Evolutionary conservation across 192 early-diverging fungal species (phyloP).

Genomic region (Umbelopsis sp.): DNA sequence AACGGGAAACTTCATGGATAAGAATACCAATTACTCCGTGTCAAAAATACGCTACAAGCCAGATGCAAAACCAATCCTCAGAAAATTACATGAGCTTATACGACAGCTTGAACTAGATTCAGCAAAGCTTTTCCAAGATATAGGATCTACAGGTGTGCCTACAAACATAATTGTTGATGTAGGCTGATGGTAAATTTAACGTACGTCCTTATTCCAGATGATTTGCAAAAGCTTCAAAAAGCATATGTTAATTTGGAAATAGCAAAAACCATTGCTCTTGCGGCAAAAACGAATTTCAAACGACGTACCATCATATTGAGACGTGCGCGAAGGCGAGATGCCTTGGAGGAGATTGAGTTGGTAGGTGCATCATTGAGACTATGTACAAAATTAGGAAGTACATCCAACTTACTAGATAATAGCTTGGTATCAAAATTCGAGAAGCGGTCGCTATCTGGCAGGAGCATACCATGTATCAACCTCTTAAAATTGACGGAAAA

Average conservation of each 20-base stretch:
- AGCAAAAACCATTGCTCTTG: slow-evolving; percentile 34
- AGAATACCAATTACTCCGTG: neutral
- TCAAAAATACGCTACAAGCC: slow-evolving; percentile 33
- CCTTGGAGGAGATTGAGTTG: slow-evolving; percentile 27
- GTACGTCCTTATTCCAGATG: slow-evolving; percentile 17
- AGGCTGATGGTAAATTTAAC: neutral
- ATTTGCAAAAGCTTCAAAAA: slow-evolving; percentile 34
- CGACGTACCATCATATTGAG: slow-evolving; percentile 30
- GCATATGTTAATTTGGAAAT: slow-evolving; percentile 39
- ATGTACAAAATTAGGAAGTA: neutral
- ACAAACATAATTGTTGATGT: neutral
- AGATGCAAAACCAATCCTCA: slow-evolving; percentile 32
- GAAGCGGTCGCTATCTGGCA: slow-evolving; percentile 21
- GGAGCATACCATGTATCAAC: slow-evolving; percentile 11
- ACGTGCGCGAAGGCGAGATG: slow-evolving; percentile 24
- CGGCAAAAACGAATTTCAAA: slow-evolving; percentile 42
- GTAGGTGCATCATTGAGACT: slow-evolving; percentile 3
- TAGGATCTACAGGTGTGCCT: slow-evolving; percentile 24
- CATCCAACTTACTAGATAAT: neutral
- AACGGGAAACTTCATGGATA: neutral
- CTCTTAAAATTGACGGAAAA: slow-evolving; percentile 23
- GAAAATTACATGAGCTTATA: slow-evolving; percentile 27
- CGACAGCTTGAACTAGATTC: slow-evolving; percentile 29
- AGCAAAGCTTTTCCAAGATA: slow-evolving; percentile 24
- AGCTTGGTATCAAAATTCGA: slow-evolving; percentile 24